These are phyloP conservation scores for Kwoniella sp. DNA, from an alignment of 768 basidiomycete species.

Conservation along the genomic window DNA sequence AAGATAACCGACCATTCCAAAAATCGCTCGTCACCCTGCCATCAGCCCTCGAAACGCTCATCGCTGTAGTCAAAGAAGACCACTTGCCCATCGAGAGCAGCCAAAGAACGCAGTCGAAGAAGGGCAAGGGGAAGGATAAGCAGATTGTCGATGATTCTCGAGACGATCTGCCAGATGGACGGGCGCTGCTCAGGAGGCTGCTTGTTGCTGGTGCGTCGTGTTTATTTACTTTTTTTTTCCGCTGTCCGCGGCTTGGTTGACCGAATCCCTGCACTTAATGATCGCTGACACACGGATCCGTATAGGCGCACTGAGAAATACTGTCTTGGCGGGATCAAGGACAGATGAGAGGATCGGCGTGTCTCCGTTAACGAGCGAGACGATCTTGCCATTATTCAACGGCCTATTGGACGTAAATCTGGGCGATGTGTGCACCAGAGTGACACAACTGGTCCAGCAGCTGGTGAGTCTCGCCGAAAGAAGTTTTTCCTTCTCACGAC, in stretches of 20 bases:
- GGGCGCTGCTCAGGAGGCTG: slow-evolving; percentile 38
- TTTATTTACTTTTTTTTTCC: neutral
- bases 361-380: slow-evolving; percentile 38
- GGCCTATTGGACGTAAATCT: slow-evolving; percentile 49
- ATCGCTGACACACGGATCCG: slow-evolving; percentile 6
- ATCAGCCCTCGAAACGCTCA: slow-evolving; percentile 30
- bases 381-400: slow-evolving; percentile 48
- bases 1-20: slow-evolving; percentile 80
- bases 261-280: neutral
- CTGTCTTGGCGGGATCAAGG: slow-evolving; percentile 29
- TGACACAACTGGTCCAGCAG: slow-evolving; percentile 36
- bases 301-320: slow-evolving; percentile 42
- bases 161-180: slow-evolving; percentile 54
- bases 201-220: slow-evolving; percentile 41
- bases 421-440: slow-evolving; percentile 31
- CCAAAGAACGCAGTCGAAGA: slow-evolving; percentile 25
- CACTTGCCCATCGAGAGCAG: slow-evolving; percentile 24
- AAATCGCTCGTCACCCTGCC: slow-evolving; percentile 62
- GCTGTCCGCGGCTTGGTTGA: neutral
- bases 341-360: slow-evolving; percentile 39
- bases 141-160: slow-evolving; percentile 29
- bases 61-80: slow-evolving; percentile 29
- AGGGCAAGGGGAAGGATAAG: slow-evolving; percentile 45
- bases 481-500: too few relatives aligned
- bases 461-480: slow-evolving; percentile 39